A percentile compares a stretch with the other conserved stretches of the same genome.
phyloP scores from a whole-genome alignment of 1,139 yeast species.

The Yamadazyma taylorii region DNA sequence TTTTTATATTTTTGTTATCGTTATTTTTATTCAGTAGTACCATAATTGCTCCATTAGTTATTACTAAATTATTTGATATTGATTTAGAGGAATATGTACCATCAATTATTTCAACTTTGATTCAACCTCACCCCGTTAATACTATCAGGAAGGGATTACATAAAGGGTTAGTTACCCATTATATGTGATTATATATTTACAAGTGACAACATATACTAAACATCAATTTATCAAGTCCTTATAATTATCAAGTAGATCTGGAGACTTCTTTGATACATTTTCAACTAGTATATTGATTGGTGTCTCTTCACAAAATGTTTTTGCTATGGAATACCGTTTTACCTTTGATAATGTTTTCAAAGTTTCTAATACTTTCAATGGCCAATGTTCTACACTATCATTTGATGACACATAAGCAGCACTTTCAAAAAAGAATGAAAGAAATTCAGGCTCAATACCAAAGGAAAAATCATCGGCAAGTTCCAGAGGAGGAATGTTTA shows the following conservation, averaged over 20 bases:
- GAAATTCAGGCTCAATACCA: conserved; percentile 59
- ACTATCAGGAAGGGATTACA: conserved; percentile 40
- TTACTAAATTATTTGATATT: conserved; percentile 29
- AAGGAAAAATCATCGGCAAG: conserved; percentile 38
- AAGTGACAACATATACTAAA: not conserved
- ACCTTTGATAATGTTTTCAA: conserved; percentile 23
- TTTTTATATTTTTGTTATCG: conserved; percentile 39
- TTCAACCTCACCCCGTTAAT: conserved; percentile 41
- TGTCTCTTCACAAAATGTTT: conserved; percentile 19
- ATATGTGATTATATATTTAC: conserved; percentile 4
- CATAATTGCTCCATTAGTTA: conserved; percentile 42
- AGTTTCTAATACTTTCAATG: conserved; percentile 15
- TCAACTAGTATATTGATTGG: conserved; percentile 13
- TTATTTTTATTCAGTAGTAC: conserved; percentile 35
- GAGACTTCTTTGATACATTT: conserved; percentile 10
- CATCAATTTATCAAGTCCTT: conserved; percentile 5
- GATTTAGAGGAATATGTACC: conserved; percentile 43
- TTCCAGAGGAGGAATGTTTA: conserved; percentile 29
- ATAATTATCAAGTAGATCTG: conserved; percentile 7
- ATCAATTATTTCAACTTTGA: conserved; percentile 26
- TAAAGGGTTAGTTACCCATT: conserved; percentile 16
- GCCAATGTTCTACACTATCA: conserved; percentile 21
- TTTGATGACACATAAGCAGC: conserved; percentile 23
- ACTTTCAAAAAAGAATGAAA: conserved; percentile 54
- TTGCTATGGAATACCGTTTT: conserved; percentile 26